Conservation (phyloP, 176 grass and related monocot genomes). For the Areca catechu region DNA sequence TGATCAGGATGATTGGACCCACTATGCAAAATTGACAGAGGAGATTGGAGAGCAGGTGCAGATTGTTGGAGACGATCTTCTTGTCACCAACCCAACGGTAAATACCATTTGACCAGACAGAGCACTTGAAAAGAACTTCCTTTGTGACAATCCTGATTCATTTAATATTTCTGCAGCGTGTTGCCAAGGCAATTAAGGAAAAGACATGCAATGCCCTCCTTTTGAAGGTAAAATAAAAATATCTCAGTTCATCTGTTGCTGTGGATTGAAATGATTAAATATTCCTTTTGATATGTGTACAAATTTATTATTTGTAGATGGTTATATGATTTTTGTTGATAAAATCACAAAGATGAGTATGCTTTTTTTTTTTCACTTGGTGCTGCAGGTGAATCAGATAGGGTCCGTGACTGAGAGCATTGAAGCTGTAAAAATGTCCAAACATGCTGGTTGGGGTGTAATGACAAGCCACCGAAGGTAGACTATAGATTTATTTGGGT, state of each 20-base stretch:
- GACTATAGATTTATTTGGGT: not conserved
- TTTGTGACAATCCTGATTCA: no score
- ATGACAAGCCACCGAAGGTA: conserved; percentile 94
- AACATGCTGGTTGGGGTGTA: conserved; percentile 73
- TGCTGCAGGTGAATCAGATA: conserved; percentile 83
- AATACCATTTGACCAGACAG: not conserved
- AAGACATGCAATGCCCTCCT: conserved; percentile 96
- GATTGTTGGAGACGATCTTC: conserved; percentile 93
- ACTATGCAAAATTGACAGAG: conserved; percentile 81
- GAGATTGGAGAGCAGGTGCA: conserved; percentile 82
- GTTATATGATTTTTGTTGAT: no score
- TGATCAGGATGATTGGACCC: conserved; percentile 90
- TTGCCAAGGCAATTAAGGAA: conserved; percentile 80
- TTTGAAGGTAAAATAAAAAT: conserved; percentile 34
- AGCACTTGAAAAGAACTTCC: not conserved
- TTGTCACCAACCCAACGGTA: conserved; percentile 93
- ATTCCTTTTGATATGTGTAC: not conserved
- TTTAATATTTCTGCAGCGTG: conserved; percentile 37
- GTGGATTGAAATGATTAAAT: not conserved
- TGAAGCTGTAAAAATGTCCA: conserved; percentile 92
- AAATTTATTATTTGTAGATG: no score
- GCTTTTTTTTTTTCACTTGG: not conserved
- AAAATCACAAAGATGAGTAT: no score
- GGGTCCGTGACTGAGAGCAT: conserved; percentile 90
- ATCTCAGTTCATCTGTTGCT: not conserved